phyloP scores from a whole-genome alignment of 2,329 filamentous ascomycete species.

The Thelonectria rubi region DNA sequence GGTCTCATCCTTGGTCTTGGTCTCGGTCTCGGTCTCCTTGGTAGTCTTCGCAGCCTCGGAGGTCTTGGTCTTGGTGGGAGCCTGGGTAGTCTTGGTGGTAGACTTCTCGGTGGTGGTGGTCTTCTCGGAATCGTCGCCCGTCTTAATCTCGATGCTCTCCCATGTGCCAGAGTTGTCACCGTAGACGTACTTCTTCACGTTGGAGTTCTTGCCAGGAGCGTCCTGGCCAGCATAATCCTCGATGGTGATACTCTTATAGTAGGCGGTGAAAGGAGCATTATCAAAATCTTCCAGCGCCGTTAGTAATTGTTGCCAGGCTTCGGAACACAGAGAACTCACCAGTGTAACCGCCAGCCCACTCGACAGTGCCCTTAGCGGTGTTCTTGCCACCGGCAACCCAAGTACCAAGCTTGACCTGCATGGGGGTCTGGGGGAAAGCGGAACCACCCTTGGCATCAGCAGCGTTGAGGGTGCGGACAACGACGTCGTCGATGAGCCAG shows the following conservation, averaged over 20 bases:
- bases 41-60: too few species aligned
- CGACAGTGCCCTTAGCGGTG: slow-evolving; percentile 75
- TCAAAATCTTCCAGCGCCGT: slow-evolving; percentile 57
- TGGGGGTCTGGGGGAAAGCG: slow-evolving; percentile 77
- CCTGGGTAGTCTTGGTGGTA: slow-evolving; percentile 25
- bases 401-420: slow-evolving; percentile 74
- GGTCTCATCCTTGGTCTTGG: slow-evolving; percentile 32
- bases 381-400: slow-evolving; percentile 68
- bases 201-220: slow-evolving; percentile 46
- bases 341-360: slow-evolving; percentile 70
- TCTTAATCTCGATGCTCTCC: slow-evolving; percentile 61
- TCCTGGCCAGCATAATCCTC: slow-evolving; percentile 63
- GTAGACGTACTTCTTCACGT: slow-evolving; percentile 63
- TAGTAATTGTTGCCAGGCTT: not conserved
- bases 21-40: slow-evolving; percentile 19
- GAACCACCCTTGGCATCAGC: slow-evolving; percentile 65
- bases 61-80: not conserved
- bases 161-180: slow-evolving; percentile 59
- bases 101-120: slow-evolving; percentile 10
- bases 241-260: slow-evolving; percentile 66
- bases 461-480: slow-evolving; percentile 69
- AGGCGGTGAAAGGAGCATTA: slow-evolving; percentile 62
- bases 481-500: slow-evolving; percentile 71
- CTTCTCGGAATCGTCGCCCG: slow-evolving; percentile 45
- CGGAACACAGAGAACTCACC: not conserved